phyloP scores from a whole-genome alignment of 306 rosid species.

The Vicia sativa region DNA sequence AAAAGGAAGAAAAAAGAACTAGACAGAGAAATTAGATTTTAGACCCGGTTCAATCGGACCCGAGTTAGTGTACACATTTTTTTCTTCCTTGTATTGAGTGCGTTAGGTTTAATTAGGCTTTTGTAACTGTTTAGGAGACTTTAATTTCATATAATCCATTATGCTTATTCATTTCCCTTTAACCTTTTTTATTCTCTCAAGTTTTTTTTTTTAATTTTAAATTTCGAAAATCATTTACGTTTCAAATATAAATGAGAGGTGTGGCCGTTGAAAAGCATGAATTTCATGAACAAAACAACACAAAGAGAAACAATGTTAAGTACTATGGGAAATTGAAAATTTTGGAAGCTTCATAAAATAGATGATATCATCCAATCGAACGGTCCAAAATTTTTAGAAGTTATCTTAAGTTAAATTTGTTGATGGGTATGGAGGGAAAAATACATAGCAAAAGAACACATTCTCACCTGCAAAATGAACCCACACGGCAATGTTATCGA shows the following conservation, averaged over 20 bases:
- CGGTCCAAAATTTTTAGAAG: constrained; percentile 20
- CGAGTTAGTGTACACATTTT: constrained; percentile 51
- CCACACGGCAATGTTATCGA: constrained; percentile 32
- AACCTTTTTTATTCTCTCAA: neutral
- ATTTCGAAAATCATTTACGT: neutral
- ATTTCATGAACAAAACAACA: constrained; percentile 36
- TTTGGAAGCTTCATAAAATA: constrained; percentile 29
- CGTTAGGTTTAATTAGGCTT: constrained; percentile 47
- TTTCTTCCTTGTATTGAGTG: constrained; percentile 45
- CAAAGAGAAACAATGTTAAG: constrained; percentile 6
- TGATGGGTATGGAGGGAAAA: constrained; percentile 26
- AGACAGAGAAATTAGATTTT: constrained; percentile 14
- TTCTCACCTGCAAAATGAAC: constrained; percentile 13
- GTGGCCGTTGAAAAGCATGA: constrained; percentile 57
- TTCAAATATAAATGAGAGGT: constrained; percentile 1
- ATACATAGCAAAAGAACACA: constrained; percentile 28
- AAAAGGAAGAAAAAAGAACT: neutral
- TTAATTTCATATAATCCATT: constrained; percentile 11
- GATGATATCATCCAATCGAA: neutral
- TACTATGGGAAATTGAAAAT: constrained; percentile 32
- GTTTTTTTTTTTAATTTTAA: neutral
- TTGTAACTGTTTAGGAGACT: constrained; percentile 53
- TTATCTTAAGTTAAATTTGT: neutral
- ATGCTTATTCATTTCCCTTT: constrained; percentile 5
- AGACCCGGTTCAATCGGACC: constrained; percentile 53